Evolutionary conservation across 2,329 filamentous ascomycete species (phyloP).

Genomic region (Phyllosticta ampelicida): DNA sequence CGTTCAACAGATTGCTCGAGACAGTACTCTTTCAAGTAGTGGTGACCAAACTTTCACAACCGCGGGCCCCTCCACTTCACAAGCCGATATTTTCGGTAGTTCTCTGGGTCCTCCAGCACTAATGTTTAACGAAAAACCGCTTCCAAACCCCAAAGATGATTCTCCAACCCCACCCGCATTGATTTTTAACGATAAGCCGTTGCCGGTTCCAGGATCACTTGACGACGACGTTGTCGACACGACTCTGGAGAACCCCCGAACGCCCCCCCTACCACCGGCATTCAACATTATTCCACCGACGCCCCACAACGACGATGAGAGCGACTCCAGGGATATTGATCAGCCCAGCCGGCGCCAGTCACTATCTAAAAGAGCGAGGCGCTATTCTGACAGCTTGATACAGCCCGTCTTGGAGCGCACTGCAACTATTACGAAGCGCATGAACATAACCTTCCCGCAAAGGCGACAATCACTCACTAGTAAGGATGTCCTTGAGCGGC

Average conservation of each 20-base stretch:
- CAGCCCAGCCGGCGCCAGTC: constrained; percentile 28
- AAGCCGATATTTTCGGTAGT: not conserved
- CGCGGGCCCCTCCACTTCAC: not conserved
- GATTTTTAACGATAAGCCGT: constrained; percentile 11
- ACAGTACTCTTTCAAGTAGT: constrained; percentile 16
- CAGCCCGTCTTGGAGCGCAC: constrained; percentile 28
- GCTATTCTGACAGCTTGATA: constrained; percentile 36
- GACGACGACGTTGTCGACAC: constrained; percentile 36
- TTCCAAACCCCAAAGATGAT: constrained; percentile 12
- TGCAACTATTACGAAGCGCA: not conserved
- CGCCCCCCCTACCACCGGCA: constrained; percentile 46
- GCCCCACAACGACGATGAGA: constrained; percentile 36
- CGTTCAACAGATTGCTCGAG: constrained; percentile 42
- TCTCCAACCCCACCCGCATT: constrained; percentile 28
- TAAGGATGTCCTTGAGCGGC: constrained; percentile 21
- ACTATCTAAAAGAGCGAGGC: constrained; percentile 34
- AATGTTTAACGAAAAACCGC: constrained; percentile 13
- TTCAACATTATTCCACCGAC: constrained; percentile 47
- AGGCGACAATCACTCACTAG: constrained; percentile 9
- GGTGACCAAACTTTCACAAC: not conserved
- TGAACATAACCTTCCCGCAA: not conserved
- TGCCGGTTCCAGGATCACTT: not conserved
- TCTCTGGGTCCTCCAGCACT: constrained; percentile 18
- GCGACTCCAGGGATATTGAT: constrained; percentile 22
- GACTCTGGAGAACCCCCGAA: constrained; percentile 48